Evolutionary conservation across 495 filamentous ascomycete genomes (phyloP).

Genomic region (Penicillium odoratum): DNA sequence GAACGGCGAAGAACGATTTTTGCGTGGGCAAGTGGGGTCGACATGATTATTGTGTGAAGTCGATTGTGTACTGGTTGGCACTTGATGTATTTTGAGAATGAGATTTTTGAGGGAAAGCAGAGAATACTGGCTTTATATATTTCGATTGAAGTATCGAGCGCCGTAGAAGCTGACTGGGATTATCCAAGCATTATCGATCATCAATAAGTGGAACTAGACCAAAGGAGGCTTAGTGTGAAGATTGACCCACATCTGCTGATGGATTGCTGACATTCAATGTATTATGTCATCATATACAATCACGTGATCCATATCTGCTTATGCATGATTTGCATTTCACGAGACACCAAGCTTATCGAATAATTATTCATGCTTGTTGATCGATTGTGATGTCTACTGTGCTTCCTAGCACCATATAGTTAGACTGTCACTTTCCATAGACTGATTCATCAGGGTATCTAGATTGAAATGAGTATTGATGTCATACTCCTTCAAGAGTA

Average conservation of each 20-base stretch:
- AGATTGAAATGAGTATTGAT: too few species aligned
- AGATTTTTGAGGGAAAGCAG: neutral
- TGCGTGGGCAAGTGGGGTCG: slow-evolving; percentile 59
- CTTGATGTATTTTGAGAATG: neutral
- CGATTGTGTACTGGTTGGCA: too few species aligned
- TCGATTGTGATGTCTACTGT: neutral
- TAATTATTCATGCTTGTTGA: neutral
- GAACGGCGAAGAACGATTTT: slow-evolving; percentile 64
- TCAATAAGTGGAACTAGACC: slow-evolving; percentile 6
- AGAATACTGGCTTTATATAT: slow-evolving; percentile 10
- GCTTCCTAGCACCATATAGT: neutral
- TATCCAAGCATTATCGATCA: slow-evolving; percentile 26
- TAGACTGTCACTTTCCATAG: neutral
- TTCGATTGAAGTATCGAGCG: slow-evolving; percentile 4
- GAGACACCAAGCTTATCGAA: neutral
- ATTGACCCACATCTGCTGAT: slow-evolving; percentile 7
- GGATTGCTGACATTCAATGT: neutral
- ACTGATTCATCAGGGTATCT: too few species aligned
- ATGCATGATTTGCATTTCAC: too few species aligned
- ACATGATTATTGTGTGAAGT: slow-evolving; percentile 33
- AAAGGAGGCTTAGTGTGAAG: neutral
- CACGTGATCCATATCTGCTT: too few species aligned
- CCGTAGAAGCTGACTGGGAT: slow-evolving; percentile 15
- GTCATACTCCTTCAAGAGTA: too few species aligned
- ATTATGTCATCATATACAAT: neutral